A percentile compares a stretch with the other conserved stretches of the same genome.
Evolutionary conservation across 2,329 filamentous ascomycete genomes (phyloP).

Genomic region (Pseudogymnoascus sp.): DNA sequence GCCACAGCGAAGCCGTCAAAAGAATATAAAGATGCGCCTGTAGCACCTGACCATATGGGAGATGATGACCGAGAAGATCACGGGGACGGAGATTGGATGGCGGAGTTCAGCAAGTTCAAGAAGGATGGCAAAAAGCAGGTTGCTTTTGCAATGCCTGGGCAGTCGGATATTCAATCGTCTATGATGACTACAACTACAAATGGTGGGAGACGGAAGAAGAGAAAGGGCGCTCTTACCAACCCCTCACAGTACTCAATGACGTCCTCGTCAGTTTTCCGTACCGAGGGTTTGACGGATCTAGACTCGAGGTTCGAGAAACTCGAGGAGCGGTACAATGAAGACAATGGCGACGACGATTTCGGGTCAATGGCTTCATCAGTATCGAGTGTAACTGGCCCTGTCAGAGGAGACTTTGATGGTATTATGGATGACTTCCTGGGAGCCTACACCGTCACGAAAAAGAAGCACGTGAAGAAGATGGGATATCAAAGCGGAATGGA

Average conservation of each 20-base stretch:
- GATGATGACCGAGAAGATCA: slow-evolving; percentile 51
- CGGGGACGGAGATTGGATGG: slow-evolving; percentile 75
- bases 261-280: slow-evolving; percentile 77
- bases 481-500: slow-evolving; percentile 74
- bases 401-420: slow-evolving; percentile 73
- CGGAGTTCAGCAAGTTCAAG: slow-evolving; percentile 92
- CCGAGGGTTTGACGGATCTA: slow-evolving; percentile 75
- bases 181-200: slow-evolving; percentile 69
- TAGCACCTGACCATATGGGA: slow-evolving; percentile 36
- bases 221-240: slow-evolving; percentile 86
- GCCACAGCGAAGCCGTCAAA: slow-evolving; percentile 69
- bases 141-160: slow-evolving; percentile 36
- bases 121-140: slow-evolving; percentile 57
- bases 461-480: slow-evolving; percentile 70
- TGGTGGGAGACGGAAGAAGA: slow-evolving; percentile 81
- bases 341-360: slow-evolving; percentile 54
- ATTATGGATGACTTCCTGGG: slow-evolving; percentile 92
- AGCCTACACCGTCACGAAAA: slow-evolving; percentile 61
- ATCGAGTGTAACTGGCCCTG: slow-evolving; percentile 59
- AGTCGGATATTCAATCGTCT: slow-evolving; percentile 61
- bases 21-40: slow-evolving; percentile 40
- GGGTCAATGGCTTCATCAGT: slow-evolving; percentile 57
- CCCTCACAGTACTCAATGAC: slow-evolving; percentile 88
- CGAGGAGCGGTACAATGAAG: slow-evolving; percentile 69
- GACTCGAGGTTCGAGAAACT: slow-evolving; percentile 89